These are phyloP conservation scores for Senna tora DNA, from an alignment of 306 rosid species.

Conservation along the genomic window DNA sequence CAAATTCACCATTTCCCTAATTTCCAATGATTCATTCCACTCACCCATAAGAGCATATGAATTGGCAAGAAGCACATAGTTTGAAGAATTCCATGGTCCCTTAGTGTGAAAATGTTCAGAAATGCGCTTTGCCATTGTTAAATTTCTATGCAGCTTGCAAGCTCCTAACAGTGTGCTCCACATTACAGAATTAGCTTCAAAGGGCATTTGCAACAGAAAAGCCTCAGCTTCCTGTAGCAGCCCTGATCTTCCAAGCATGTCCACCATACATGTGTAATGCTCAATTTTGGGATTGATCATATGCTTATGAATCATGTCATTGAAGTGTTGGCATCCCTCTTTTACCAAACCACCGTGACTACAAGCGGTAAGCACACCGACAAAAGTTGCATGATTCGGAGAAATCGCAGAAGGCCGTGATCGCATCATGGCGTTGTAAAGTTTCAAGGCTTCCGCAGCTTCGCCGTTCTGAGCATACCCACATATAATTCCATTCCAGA, in stretches of 20 bases:
- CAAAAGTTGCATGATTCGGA: constrained; percentile 36
- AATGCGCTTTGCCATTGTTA: not conserved
- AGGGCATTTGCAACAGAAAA: constrained; percentile 45
- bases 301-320: constrained; percentile 34
- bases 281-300: constrained; percentile 42
- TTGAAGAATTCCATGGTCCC: constrained; percentile 26
- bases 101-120: not conserved
- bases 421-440: constrained; percentile 16
- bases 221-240: constrained; percentile 35
- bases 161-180: constrained; percentile 39
- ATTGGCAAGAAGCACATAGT: constrained; percentile 30
- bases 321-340: constrained; percentile 44
- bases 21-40: constrained; percentile 6
- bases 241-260: constrained; percentile 44
- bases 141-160: constrained; percentile 24
- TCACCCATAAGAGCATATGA: constrained; percentile 7
- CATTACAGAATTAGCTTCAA: constrained; percentile 40
- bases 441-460: constrained; percentile 22
- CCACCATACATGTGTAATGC: constrained; percentile 50
- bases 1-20: constrained; percentile 8
- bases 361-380: constrained; percentile 43
- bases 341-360: constrained; percentile 41
- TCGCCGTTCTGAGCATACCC: constrained; percentile 32
- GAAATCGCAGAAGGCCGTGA: constrained; percentile 1
- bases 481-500: constrained; percentile 27